Evolutionary conservation across 2,329 filamentous ascomycete genomes (phyloP).

Genomic region (Dactylellina parvicollis): DNA sequence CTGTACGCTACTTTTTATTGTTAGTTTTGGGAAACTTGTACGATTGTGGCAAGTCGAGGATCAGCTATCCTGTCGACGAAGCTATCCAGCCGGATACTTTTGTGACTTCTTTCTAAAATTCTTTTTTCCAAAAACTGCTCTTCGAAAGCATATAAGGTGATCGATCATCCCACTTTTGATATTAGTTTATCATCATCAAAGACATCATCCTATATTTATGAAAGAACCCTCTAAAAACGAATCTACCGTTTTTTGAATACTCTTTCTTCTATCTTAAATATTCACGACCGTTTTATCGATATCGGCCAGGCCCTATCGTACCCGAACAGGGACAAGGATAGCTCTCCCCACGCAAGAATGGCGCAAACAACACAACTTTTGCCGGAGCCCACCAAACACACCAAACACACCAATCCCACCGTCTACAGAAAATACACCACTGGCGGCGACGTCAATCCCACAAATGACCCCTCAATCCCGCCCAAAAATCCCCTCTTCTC

Average conservation of each 20-base stretch:
- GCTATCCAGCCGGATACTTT: conserved; percentile 41
- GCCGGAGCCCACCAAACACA: conserved; percentile 11
- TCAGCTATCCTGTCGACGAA: conserved; percentile 32
- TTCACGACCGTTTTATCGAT: not conserved
- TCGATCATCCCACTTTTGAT: conserved; percentile 13
- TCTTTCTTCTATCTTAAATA: not conserved
- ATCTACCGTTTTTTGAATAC: too few species aligned
- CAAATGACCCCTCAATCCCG: conserved; percentile 27
- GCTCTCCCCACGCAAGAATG: conserved; percentile 44
- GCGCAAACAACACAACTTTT: conserved; percentile 45
- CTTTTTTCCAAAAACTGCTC: not conserved
- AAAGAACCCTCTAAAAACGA: too few species aligned
- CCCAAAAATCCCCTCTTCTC: conserved; percentile 19
- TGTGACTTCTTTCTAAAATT: not conserved
- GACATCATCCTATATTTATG: conserved; percentile 1
- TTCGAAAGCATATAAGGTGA: conserved; percentile 42
- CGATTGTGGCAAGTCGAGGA: conserved; percentile 52
- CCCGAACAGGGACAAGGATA: conserved; percentile 10
- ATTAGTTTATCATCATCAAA: conserved; percentile 10
- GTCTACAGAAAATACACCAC: not conserved
- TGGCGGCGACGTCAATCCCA: not conserved
- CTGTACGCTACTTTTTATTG: too few species aligned
- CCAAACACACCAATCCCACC: not conserved
- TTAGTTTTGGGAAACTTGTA: conserved; percentile 29
- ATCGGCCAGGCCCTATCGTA: conserved; percentile 17